phyloP scores from a whole-genome alignment of 2,329 filamentous ascomycete species.

The Bipolaris oryzae region DNA sequence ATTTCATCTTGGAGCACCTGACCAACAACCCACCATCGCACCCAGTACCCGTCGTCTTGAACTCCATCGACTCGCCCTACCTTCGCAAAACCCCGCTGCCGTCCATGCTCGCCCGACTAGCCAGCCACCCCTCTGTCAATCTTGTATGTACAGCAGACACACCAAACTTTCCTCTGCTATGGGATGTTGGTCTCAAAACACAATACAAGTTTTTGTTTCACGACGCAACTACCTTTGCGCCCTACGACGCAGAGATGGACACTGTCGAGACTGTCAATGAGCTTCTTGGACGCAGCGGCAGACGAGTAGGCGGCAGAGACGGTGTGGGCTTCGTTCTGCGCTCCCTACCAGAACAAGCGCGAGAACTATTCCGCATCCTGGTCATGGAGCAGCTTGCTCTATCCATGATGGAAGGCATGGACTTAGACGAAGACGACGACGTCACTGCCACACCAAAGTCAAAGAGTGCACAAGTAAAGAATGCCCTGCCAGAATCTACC shows the following conservation, averaged over 20 bases:
- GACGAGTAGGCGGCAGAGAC: slow-evolving; percentile 84
- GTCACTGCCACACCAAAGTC: slow-evolving; percentile 22
- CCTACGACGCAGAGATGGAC: slow-evolving; percentile 76
- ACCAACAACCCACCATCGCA: slow-evolving; percentile 47
- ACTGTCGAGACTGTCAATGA: slow-evolving; percentile 90
- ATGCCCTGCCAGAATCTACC: slow-evolving; percentile 40
- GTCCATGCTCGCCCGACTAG: slow-evolving; percentile 75
- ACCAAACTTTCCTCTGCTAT: slow-evolving; percentile 84
- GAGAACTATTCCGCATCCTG: slow-evolving; percentile 82
- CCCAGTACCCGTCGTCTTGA: slow-evolving; percentile 72
- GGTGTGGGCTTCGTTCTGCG: slow-evolving; percentile 90
- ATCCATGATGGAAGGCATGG: slow-evolving; percentile 57
- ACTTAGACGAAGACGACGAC: slow-evolving; percentile 32
- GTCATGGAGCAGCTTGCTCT: slow-evolving; percentile 81
- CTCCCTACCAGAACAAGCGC: slow-evolving; percentile 89
- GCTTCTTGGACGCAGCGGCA: slow-evolving; percentile 78
- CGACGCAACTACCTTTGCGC: slow-evolving; percentile 87
- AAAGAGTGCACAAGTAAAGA: slow-evolving; percentile 35
- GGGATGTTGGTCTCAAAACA: slow-evolving; percentile 84
- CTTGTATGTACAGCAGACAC: slow-evolving; percentile 85
- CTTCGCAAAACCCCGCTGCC: slow-evolving; percentile 75
- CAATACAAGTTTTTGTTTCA: slow-evolving; percentile 89
- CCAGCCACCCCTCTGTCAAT: slow-evolving; percentile 72
- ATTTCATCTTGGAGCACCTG: slow-evolving; percentile 68
- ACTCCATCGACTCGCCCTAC: slow-evolving; percentile 82